Conservation (phyloP, 2,329 filamentous ascomycete genomes). For the Sclerotinia spermophila region DNA sequence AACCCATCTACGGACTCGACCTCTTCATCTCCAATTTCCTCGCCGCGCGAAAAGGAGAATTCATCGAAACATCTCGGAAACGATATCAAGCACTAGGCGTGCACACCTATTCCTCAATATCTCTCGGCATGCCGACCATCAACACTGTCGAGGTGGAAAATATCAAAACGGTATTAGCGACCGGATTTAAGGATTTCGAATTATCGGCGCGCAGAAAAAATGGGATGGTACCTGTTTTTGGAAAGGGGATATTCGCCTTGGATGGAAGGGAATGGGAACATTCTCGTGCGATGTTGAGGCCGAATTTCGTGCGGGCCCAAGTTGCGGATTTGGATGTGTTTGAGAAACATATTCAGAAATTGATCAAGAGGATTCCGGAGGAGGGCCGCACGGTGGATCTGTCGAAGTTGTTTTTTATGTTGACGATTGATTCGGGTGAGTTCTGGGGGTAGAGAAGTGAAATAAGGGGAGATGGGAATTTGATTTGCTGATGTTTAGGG, state of each 20-base stretch:
- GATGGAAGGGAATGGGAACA: constrained; percentile 52
- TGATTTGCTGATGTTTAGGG: not conserved
- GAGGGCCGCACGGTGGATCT: constrained; percentile 56
- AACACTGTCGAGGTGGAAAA: constrained; percentile 54
- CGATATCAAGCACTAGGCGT: constrained; percentile 35
- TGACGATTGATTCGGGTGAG: constrained; percentile 56
- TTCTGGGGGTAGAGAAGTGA: not conserved
- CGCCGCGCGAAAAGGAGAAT: constrained; percentile 38
- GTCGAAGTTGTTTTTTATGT: constrained; percentile 59
- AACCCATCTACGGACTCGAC: constrained; percentile 53
- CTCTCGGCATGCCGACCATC: constrained; percentile 39
- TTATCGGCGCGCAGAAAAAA: constrained; percentile 45
- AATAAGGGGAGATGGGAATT: not conserved
- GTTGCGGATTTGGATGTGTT: constrained; percentile 53
- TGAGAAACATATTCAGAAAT: constrained; percentile 54
- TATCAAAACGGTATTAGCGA: constrained; percentile 53
- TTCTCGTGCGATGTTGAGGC: constrained; percentile 50
- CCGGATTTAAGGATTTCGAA: constrained; percentile 53
- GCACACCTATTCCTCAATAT: constrained; percentile 16
- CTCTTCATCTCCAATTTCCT: constrained; percentile 42
- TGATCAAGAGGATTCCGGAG: constrained; percentile 56
- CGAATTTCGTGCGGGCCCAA: constrained; percentile 49
- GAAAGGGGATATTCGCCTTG: constrained; percentile 54
- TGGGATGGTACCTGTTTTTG: constrained; percentile 47
- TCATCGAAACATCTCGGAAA: constrained; percentile 38